phyloP scores from a whole-genome alignment of 148 eudicot genomes.

The Rhododendron griersonianum region DNA sequence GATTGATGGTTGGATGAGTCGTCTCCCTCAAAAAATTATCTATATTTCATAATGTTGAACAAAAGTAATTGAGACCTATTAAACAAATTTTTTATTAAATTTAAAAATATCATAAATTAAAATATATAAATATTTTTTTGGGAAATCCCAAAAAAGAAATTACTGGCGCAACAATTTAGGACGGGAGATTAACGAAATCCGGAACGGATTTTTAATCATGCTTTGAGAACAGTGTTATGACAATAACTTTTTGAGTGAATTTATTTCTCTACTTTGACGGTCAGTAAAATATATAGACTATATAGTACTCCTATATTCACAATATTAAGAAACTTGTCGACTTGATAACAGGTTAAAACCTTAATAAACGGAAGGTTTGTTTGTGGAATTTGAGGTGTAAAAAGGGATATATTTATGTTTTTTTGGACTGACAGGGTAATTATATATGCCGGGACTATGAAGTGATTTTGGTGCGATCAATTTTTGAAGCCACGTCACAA shows the following conservation, averaged over 20 bases:
- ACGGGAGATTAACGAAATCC: not conserved
- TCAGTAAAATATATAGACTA: too few species aligned
- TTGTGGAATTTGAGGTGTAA: not conserved
- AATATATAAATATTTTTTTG: too few species aligned
- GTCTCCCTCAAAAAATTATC: too few species aligned
- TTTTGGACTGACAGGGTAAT: not conserved
- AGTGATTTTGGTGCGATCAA: not conserved
- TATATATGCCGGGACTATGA: conserved; percentile 13
- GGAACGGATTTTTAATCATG: not conserved
- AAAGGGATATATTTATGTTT: not conserved
- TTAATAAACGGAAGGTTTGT: not conserved
- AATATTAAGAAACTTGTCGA: not conserved
- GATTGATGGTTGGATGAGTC: too few species aligned
- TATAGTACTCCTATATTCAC: not conserved
- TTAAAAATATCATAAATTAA: too few species aligned
- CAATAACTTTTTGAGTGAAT: not conserved
- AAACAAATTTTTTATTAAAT: too few species aligned
- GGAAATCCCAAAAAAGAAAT: not conserved
- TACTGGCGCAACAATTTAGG: too few species aligned
- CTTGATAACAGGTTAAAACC: not conserved
- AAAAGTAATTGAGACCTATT: too few species aligned
- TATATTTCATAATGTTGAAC: too few species aligned
- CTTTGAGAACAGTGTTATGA: not conserved
- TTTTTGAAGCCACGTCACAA: too few species aligned
- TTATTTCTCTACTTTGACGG: not conserved